Percentiles rank a stretch among this genome's conserved stretches.
These are phyloP conservation scores for Penicillium salamii DNA, from an alignment of 495 filamentous ascomycete species.

Conservation along the genomic window DNA sequence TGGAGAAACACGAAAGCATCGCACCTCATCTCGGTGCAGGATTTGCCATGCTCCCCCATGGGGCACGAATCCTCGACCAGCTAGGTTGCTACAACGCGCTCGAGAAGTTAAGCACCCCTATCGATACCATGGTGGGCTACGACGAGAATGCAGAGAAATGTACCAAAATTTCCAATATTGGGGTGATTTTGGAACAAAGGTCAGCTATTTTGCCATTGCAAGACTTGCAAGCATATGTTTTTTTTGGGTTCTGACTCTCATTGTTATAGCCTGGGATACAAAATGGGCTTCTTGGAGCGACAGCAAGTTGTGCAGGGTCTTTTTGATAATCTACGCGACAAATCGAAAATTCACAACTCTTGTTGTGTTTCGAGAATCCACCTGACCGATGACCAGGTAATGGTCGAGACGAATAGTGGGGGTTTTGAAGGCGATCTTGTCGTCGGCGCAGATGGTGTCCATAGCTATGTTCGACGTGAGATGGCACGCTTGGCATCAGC, in stretches of 20 bases:
- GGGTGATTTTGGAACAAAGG: not conserved
- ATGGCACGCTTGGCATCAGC: constrained; percentile 29
- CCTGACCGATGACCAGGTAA: constrained; percentile 16
- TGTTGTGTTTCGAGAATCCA: constrained; percentile 31
- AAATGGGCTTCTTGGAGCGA: constrained; percentile 29
- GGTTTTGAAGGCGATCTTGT: constrained; percentile 40
- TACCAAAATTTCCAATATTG: not conserved
- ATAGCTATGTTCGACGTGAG: constrained; percentile 37
- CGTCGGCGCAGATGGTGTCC: constrained; percentile 51
- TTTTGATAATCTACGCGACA: constrained; percentile 31
- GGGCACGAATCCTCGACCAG: constrained; percentile 46
- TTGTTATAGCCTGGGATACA: constrained; percentile 22
- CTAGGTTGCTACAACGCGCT: constrained; percentile 38
- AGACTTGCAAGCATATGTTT: not conserved
- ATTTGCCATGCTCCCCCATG: constrained; percentile 31
- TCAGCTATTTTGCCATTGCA: not conserved
- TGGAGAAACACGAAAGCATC: constrained; percentile 40
- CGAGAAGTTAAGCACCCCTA: not conserved
- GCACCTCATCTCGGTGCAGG: constrained; percentile 39
- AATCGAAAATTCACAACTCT: constrained; percentile 29
- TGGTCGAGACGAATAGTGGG: constrained; percentile 31
- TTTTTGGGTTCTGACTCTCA: no score
- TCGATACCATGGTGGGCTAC: not conserved
- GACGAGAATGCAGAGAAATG: not conserved
- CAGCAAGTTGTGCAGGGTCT: constrained; percentile 28